Evolutionary conservation across 805 yeast genomes (phyloP).

Genomic region (Saccharomycopsis sp.): DNA sequence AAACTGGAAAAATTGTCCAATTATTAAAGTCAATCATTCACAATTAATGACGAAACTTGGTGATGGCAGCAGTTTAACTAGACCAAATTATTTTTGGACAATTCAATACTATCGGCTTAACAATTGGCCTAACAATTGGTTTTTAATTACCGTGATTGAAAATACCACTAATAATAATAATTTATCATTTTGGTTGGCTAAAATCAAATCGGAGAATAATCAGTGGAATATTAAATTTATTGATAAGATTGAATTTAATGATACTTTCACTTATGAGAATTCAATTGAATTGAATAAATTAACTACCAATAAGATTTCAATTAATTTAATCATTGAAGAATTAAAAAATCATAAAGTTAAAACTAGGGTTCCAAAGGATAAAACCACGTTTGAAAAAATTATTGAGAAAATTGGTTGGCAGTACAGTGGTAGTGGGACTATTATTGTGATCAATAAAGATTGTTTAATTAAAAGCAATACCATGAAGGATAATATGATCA

Average conservation of each 20-base stretch:
- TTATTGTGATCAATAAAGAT: slow-evolving; percentile 15
- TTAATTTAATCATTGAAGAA: slow-evolving; percentile 19
- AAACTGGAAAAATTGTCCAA: slow-evolving; percentile 18
- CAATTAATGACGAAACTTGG: slow-evolving; percentile 8
- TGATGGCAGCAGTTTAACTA: too few relatives aligned
- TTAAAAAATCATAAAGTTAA: slow-evolving; percentile 8
- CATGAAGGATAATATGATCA: slow-evolving; percentile 11
- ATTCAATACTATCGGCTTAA: slow-evolving; percentile 17
- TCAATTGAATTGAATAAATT: slow-evolving; percentile 2
- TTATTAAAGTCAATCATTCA: slow-evolving; percentile 7
- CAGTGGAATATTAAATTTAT: slow-evolving; percentile 13
- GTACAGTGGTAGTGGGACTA: neutral
- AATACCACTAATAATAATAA: slow-evolving; percentile 3
- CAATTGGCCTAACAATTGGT: slow-evolving; percentile 22
- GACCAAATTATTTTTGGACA: slow-evolving; percentile 13
- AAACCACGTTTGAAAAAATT: neutral
- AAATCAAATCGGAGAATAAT: slow-evolving; percentile 11
- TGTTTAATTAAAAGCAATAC: neutral
- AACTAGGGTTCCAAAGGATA: slow-evolving; percentile 11
- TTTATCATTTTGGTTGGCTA: slow-evolving; percentile 16
- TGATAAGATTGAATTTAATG: neutral
- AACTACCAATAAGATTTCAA: slow-evolving; percentile 17
- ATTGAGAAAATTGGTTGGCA: slow-evolving; percentile 1
- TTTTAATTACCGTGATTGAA: slow-evolving; percentile 13
- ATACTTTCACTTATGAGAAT: slow-evolving; percentile 6